Percentiles rank a stretch among this genome's conserved stretches.
phyloP scores from a whole-genome alignment of 371 early-diverging fungal species.

The Thermomucor indicae-seudaticae region DNA sequence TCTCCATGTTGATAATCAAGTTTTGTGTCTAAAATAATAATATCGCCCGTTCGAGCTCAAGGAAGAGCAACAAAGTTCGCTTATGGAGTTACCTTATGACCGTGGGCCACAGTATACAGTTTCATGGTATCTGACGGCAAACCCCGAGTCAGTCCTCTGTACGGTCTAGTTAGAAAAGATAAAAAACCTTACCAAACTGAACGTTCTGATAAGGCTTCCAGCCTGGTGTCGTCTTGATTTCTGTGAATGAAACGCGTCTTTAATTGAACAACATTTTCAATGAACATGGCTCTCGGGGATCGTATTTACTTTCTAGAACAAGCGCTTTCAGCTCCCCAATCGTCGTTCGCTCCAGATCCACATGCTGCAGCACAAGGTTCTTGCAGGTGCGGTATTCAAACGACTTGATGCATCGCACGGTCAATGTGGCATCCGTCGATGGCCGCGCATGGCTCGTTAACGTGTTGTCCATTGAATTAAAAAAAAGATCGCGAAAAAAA shows the following conservation, averaged over 20 bases:
- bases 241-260: too few relatives aligned
- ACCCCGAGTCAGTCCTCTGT: background rate
- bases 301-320: conserved; percentile 64
- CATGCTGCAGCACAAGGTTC: conserved; percentile 72
- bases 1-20: conserved; percentile 83
- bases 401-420: conserved; percentile 83
- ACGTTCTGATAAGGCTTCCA: conserved; percentile 73
- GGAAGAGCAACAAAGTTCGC: background rate
- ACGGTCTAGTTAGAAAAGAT: too few relatives aligned
- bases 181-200: conserved; percentile 53
- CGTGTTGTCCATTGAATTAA: too few relatives aligned
- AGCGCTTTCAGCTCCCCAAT: conserved; percentile 65
- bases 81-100: conserved; percentile 61
- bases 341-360: conserved; percentile 66
- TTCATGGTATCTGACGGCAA: conserved; percentile 71
- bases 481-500: background rate
- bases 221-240: conserved; percentile 58
- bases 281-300: too few relatives aligned
- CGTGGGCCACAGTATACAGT: conserved; percentile 82
- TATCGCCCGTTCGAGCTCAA: background rate
- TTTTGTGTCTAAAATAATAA: conserved; percentile 61
- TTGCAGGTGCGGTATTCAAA: conserved; percentile 88
- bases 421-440: conserved; percentile 61
- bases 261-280: too few relatives aligned
- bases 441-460: conserved; percentile 56